Evolutionary conservation across 1,284 basidiomycete species (phyloP).

Genomic region (Cutaneotrichosporon sp.): DNA sequence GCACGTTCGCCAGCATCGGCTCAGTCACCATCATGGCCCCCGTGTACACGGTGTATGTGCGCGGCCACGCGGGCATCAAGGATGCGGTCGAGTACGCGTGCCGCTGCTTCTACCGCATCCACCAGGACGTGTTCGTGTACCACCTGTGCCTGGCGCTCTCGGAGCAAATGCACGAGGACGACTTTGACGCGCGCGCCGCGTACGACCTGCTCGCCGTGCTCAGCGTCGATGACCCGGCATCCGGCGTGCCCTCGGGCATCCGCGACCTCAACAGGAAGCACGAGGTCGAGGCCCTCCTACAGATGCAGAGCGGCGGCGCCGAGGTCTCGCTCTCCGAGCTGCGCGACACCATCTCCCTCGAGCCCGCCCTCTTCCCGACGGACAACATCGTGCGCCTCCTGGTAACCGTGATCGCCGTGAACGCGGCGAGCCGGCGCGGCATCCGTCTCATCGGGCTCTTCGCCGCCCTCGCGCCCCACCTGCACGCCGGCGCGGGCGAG

Average conservation of each 20-base stretch:
- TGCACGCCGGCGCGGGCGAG: constrained; percentile 55
- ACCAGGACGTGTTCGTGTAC: constrained; percentile 73
- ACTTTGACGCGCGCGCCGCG: constrained; percentile 57
- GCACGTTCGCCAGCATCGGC: constrained; percentile 69
- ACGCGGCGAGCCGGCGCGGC: constrained; percentile 65
- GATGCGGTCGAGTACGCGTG: constrained; percentile 71
- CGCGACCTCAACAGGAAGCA: constrained; percentile 65
- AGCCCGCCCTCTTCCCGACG: constrained; percentile 61
- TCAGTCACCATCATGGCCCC: constrained; percentile 72
- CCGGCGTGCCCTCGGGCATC: constrained; percentile 62
- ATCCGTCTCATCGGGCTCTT: constrained; percentile 69
- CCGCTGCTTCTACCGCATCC: constrained; percentile 71
- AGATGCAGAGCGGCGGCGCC: constrained; percentile 54
- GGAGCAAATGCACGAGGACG: constrained; percentile 59
- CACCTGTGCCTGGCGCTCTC: constrained; percentile 66
- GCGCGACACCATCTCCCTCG: constrained; percentile 61
- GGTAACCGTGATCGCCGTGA: constrained; percentile 76
- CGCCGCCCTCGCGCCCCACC: constrained; percentile 61
- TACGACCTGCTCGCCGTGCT: constrained; percentile 38
- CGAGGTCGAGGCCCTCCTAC: constrained; percentile 70
- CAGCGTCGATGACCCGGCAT: constrained; percentile 22
- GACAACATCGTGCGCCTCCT: constrained; percentile 72
- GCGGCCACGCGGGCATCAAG: constrained; percentile 61
- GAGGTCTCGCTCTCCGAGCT: constrained; percentile 57
- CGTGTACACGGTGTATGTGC: constrained; percentile 67